Percentiles rank a stretch among this genome's conserved stretches.
phyloP scores from a whole-genome alignment of 345 rosid genomes.

The Geranium rotundifolium region DNA sequence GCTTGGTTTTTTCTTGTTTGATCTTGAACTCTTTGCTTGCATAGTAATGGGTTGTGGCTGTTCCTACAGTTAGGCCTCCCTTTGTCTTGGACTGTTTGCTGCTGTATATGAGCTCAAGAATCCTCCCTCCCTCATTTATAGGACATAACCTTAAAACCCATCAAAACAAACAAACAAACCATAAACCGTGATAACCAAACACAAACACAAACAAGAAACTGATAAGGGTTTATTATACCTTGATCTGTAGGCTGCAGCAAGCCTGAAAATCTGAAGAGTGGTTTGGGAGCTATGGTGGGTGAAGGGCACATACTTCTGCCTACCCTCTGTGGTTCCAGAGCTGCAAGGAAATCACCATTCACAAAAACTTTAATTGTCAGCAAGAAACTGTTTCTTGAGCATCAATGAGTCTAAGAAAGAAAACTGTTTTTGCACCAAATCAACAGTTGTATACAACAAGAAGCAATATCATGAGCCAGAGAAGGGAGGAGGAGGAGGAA shows the following conservation, averaged over 20 bases:
- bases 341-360: conserved; percentile 20
- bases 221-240: conserved; percentile 23
- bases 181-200: no score
- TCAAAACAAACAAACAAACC: neutral
- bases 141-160: conserved; percentile 45
- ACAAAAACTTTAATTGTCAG: neutral
- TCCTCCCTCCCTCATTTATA: conserved; percentile 66
- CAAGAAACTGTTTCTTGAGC: no score
- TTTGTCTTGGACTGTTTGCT: conserved; percentile 64
- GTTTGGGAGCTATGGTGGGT: conserved; percentile 63
- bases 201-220: no score
- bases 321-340: conserved; percentile 93
- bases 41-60: conserved; percentile 85
- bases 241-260: conserved; percentile 89
- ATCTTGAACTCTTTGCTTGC: conserved; percentile 79
- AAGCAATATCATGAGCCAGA: neutral
- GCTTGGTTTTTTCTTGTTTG: conserved; percentile 60
- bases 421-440: no score
- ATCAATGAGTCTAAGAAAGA: no score
- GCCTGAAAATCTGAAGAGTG: conserved; percentile 62
- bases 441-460: no score
- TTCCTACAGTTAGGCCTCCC: conserved; percentile 67
- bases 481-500: neutral
- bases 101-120: conserved; percentile 79
- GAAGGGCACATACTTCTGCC: conserved; percentile 79